Evolutionary conservation across 2,329 filamentous ascomycete genomes (phyloP).

Genomic region (Ceratocystis huliohia): DNA sequence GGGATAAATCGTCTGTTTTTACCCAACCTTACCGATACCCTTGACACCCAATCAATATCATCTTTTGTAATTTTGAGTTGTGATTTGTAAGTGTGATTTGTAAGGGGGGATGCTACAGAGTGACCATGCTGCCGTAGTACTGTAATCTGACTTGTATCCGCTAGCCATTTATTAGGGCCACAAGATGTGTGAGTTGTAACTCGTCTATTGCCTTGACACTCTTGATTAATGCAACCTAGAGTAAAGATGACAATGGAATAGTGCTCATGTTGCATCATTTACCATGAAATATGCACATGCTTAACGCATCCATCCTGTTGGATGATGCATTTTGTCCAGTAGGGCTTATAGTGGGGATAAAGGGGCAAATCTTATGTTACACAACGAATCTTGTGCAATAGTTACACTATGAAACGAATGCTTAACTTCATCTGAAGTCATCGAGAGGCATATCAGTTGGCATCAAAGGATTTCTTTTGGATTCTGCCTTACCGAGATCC

Average conservation of each 20-base stretch:
- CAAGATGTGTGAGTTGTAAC: too few relatives aligned
- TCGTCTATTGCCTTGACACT: too few relatives aligned
- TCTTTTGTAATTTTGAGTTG: slow-evolving; percentile 20
- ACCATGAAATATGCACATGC: not conserved
- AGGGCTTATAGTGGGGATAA: not conserved
- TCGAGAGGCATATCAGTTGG: too few relatives aligned
- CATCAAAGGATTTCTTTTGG: too few relatives aligned
- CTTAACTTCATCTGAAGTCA: not conserved
- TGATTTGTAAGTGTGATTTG: too few relatives aligned
- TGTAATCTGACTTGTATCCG: too few relatives aligned
- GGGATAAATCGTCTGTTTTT: slow-evolving; percentile 3
- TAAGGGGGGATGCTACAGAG: not conserved
- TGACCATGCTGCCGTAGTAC: too few relatives aligned
- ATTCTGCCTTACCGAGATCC: too few relatives aligned
- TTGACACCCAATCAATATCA: slow-evolving; percentile 20
- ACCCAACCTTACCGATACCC: slow-evolving; percentile 10
- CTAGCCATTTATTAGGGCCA: too few relatives aligned
- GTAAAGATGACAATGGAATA: too few relatives aligned
- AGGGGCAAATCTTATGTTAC: not conserved
- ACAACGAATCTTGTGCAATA: not conserved
- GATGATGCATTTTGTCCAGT: not conserved
- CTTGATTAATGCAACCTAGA: too few relatives aligned
- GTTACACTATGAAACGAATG: not conserved
- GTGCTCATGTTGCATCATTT: not conserved
- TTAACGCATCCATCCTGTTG: not conserved